Evolutionary conservation across 78 protist species (phyloP).

Genomic region (Bodo saltans): DNA sequence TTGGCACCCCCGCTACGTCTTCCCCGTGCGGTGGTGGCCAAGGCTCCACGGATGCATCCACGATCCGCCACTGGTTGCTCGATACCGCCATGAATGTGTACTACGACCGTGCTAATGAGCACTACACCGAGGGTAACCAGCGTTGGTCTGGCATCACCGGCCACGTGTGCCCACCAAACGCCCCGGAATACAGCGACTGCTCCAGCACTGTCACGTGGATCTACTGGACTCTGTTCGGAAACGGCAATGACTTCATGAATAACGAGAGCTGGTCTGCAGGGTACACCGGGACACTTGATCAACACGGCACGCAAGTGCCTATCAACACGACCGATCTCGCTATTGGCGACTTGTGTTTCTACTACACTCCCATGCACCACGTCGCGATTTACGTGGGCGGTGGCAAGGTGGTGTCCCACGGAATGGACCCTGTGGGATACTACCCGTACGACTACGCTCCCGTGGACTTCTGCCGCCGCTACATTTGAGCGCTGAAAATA

Average conservation of each 20-base stretch:
- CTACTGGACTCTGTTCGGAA: slow-evolving; percentile 3
- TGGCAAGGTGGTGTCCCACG: slow-evolving; percentile 10
- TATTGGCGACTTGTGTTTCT: not conserved
- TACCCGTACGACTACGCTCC: not conserved
- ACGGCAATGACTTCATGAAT: not conserved
- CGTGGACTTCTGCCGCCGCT: not conserved
- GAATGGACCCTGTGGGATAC: not conserved
- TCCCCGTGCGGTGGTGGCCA: too few relatives aligned
- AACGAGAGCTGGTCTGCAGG: not conserved
- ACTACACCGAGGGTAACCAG: not conserved
- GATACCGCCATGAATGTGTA: not conserved
- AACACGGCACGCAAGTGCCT: not conserved
- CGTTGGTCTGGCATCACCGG: not conserved
- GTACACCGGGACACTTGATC: not conserved
- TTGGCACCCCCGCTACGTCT: too few relatives aligned
- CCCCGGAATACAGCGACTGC: not conserved
- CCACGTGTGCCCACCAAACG: not conserved
- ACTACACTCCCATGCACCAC: not conserved
- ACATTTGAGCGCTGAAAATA: not conserved
- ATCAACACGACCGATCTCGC: not conserved
- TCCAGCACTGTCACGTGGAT: not conserved
- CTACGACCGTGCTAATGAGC: not conserved
- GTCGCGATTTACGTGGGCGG: not conserved
- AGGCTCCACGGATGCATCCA: too few relatives aligned
- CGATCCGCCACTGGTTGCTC: too few relatives aligned